Evolutionary conservation across 179 eudicot genomes (phyloP).

Genomic region (Silene coronaria): DNA sequence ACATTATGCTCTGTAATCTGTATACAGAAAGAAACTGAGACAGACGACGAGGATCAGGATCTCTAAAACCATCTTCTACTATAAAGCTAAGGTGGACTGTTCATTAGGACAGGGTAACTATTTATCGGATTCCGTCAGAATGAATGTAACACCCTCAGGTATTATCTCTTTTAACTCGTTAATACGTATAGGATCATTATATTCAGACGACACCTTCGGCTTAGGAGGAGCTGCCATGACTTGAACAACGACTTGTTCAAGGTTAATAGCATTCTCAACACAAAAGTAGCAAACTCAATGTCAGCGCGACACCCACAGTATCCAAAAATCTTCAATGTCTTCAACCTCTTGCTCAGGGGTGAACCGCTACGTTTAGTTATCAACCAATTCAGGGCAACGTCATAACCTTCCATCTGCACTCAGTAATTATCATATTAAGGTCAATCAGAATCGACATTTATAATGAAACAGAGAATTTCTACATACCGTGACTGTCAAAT

Average conservation of each 20-base stretch:
- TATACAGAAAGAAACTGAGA: no score
- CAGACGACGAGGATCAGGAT: no score
- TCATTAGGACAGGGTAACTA: no score
- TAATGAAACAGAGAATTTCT: no score
- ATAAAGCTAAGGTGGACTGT: no score
- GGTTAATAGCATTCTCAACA: conserved; percentile 7
- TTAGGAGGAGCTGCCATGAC: no score
- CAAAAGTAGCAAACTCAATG: neutral
- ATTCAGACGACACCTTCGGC: no score
- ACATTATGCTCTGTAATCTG: no score
- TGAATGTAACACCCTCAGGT: neutral
- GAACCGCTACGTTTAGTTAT: neutral
- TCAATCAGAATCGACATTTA: no score
- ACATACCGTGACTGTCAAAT: neutral
- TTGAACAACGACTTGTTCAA: neutral
- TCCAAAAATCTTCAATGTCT: neutral
- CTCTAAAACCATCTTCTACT: no score
- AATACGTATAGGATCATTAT: neutral
- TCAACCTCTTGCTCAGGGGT: neutral
- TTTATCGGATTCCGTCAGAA: neutral
- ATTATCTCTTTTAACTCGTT: neutral
- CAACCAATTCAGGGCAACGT: neutral
- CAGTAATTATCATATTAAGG: neutral
- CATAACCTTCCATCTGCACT: neutral
- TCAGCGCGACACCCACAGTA: conserved; percentile 3